Evolutionary conservation across 805 yeast species (phyloP), one percentile per base, ranked within the genome.

Genomic region (Monosporozyma aerobia): DNA sequence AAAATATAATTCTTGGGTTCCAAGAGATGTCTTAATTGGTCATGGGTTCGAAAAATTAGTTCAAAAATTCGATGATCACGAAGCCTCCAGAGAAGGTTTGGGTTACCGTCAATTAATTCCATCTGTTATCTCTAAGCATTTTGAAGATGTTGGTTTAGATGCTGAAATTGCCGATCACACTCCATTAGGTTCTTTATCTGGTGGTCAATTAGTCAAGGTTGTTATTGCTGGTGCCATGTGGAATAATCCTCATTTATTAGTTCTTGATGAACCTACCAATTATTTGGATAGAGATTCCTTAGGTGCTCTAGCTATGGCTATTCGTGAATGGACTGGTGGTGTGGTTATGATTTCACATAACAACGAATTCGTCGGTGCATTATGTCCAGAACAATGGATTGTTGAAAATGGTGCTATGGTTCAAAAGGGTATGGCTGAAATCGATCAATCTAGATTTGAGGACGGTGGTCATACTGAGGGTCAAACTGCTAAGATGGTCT

Each of bases 151-250:
- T 63, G 99, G 99, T 55, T 78, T 92, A 60, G 99, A 94, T 64
- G 95, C 97, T 61, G 99, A 92, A 65, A 90, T 92, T 73, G 98
- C 98, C 40, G 97, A 94, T 71, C 98, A 92, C 71, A 92, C 97
- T 19, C 97, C 97, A 51, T 76, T 92, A 80, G 97, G 98, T 25
- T 88, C 96, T 6, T 77, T 92, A 58, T 90, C 97, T 27, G 99
- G 99, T 69, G 99, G 99, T 64, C 99, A 92, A 75, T 79, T 92
- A 69, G 99, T 92, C 56, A 92, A 92, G 73, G 98, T 92, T 57
- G 99, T 92, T 55, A 92, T 92, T 75, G 98, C 98, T 13, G 99
- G 98, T 73, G 97, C 98, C 58, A 92, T 92, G 94, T 92, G 99
- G 99, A 92, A 94, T 74, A 94, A 92, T 69, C 99, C 99, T 19